Percentiles rank a stretch among this genome's conserved stretches.
Conservation (phyloP, 202 grass and related monocot species). For the Bolboschoenoplectus hybrid region DNA sequence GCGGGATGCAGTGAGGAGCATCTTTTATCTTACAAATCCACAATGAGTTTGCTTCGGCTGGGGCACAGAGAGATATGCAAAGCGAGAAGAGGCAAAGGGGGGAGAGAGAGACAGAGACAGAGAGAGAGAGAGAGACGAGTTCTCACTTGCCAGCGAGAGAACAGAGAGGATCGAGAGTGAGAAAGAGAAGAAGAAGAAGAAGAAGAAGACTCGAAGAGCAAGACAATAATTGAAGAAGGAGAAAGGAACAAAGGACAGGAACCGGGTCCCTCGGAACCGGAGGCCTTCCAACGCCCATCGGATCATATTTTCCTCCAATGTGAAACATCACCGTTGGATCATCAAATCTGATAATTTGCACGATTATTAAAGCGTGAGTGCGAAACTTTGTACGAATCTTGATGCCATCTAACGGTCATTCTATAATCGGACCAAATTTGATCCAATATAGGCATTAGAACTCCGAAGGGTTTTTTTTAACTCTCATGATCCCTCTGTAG, state of each 20-base stretch:
- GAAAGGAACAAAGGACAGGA: neutral
- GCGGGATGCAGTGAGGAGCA: neutral
- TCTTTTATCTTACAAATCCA: neutral
- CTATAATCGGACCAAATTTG: too few relatives aligned
- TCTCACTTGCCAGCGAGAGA: neutral
- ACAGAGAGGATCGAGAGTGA: neutral
- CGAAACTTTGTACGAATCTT: too few relatives aligned
- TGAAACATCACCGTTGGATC: too few relatives aligned
- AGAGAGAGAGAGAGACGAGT: neutral
- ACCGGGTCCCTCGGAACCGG: neutral
- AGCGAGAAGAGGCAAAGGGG: neutral
- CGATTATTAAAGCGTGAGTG: too few relatives aligned
- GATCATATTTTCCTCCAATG: too few relatives aligned
- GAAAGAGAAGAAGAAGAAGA: neutral
- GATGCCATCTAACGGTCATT: too few relatives aligned
- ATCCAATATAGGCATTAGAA: too few relatives aligned
- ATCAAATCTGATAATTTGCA: too few relatives aligned
- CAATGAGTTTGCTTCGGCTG: neutral
- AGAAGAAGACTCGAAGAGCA: too few relatives aligned
- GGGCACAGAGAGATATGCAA: neutral
- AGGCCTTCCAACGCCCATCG: too few relatives aligned
- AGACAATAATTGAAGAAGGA: slow-evolving; percentile 6
- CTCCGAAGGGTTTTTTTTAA: too few relatives aligned
- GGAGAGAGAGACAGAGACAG: neutral
- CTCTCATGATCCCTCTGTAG: too few relatives aligned